Base-by-base conservation (phyloP, 257 asterid genomes). In the Coffea eugenioides region DNA sequence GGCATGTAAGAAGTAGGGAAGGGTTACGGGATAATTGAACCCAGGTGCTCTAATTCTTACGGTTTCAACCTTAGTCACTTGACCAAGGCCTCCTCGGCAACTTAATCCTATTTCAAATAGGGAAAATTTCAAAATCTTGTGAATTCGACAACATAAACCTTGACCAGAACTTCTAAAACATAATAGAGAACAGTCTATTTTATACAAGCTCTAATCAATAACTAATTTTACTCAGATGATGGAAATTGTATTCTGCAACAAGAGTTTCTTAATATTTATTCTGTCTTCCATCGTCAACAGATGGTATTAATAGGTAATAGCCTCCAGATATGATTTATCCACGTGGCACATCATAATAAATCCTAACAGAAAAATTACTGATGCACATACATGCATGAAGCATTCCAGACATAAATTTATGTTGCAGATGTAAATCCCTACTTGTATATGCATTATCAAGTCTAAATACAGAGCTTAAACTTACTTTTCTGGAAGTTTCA, bases 401-500 rank as follows among this genome's bases (percentile, higher is more conserved):
- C 10, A 36, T 34, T 15, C 49, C 61, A 23, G 13, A 13, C 49
- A 59, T 52, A 16, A 75, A n/a, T 36, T 0, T 4, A 74, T 23
- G 23, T 54, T 7, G 4, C 16, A 34, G 54, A 74, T 8, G 36
- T 43, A 20, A 36, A 74, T 18, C 23, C 57, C 23, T 59, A 36
- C 31, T 14, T 11, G 51, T 43, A n/a, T 59, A 75, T 75, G 70
- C 34, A 59, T 41, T 6, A 41, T 13, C 2, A 13, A 59, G 23
- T 43, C 25, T 46, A 39, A 62, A 13, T 34, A 75, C 36, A 59
- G 43, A 59, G 8, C 13, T 39, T 9, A 13, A 25, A 82, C 92
- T 84, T 86, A 93, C 97, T 88, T 93, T 74, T 86, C 86, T 23
- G 97, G 97, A 69, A 89, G 90, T 75, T 73, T 77, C 27, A 87